Evolutionary conservation across 768 basidiomycete species (phyloP), one percentile per base, ranked within the genome.

Genomic region (Wakefieldia striispora): DNA sequence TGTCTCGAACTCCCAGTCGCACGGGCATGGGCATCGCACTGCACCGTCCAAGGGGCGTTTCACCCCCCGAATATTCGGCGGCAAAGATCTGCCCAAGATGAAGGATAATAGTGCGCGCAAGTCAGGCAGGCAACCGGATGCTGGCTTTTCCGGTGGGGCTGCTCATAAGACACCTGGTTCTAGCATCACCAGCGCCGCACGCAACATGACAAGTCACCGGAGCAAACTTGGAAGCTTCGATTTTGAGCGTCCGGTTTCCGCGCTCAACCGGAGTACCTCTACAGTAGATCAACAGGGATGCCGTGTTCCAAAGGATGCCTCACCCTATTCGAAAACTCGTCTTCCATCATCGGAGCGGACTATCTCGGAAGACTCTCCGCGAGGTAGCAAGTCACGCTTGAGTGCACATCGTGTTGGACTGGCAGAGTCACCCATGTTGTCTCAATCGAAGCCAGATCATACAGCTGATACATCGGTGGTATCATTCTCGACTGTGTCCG

Each of bases 211-310:
- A 20, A 71, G 59, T 26, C 73, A 76, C 42, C 68, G 78, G 2
- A 77, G 72, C 36, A 84, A 85, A 60, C 84, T 85, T 54, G 85
- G 85, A 6, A 85, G 82, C 58, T 88, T 88, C 62, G 86, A 88
- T 60, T 88, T 88, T 56, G 87, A 88, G 65, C 73, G 85, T 31
- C 86, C 86, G 0, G 75, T 80, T 13, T 68, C 68, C n/a, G 55
- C 55, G 2, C 60, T 70, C 43, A 70, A 68, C 46, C 53, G 54
- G 50, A 66, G 64, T 16, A 56, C 29, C 40, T 69, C 68, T 11
- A 65, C 61, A 21, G 38, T 65, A 13, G 57, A 67, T 45, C 57
- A 46, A 36, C 53, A 54, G 34, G 54, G 46, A 33, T 24, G 40
- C 20, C 51, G 19, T 14, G 19, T 42, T 33, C 37, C 37, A n/a